phyloP scores from a whole-genome alignment of 495 filamentous ascomycete genomes.

The Penicillium egyptiacum region DNA sequence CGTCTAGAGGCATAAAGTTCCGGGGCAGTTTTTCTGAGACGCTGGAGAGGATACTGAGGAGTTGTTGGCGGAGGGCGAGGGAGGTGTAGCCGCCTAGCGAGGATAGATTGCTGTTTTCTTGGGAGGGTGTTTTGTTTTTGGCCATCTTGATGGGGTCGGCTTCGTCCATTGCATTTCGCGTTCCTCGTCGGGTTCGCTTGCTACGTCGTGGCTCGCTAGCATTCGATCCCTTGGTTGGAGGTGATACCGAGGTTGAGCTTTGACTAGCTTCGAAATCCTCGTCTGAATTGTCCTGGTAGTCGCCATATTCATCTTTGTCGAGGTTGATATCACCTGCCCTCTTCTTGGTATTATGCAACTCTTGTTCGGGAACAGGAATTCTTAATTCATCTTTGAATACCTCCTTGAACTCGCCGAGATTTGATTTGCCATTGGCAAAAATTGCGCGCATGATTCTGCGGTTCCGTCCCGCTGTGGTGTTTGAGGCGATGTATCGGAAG shows the following conservation, averaged over 20 bases:
- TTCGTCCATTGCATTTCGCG: constrained; percentile 26
- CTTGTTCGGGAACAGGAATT: constrained; percentile 28
- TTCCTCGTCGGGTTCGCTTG: constrained; percentile 40
- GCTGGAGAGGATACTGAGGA: constrained; percentile 56
- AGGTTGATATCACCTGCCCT: constrained; percentile 54
- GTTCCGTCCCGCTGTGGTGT: constrained; percentile 39
- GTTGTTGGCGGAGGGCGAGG: constrained; percentile 60
- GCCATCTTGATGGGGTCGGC: background rate
- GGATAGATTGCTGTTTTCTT: constrained; percentile 27
- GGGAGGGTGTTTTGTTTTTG: constrained; percentile 8
- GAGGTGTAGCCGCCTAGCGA: constrained; percentile 55
- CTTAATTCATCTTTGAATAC: constrained; percentile 62
- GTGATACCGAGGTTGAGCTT: constrained; percentile 10
- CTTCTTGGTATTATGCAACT: constrained; percentile 36
- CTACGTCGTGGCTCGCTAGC: constrained; percentile 16
- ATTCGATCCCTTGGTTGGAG: constrained; percentile 11
- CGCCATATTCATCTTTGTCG: constrained; percentile 56
- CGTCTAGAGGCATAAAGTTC: constrained; percentile 49
- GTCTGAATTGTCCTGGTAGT: constrained; percentile 53
- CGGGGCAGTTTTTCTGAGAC: constrained; percentile 45
- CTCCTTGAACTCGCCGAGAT: constrained; percentile 52
- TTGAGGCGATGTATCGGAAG: constrained; percentile 49
- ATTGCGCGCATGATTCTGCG: constrained; percentile 61
- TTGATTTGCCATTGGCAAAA: constrained; percentile 58
- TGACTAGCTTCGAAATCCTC: constrained; percentile 32